Conservation (phyloP, 768 basidiomycete genomes). For the Sporobolomyces pararoseus region DNA sequence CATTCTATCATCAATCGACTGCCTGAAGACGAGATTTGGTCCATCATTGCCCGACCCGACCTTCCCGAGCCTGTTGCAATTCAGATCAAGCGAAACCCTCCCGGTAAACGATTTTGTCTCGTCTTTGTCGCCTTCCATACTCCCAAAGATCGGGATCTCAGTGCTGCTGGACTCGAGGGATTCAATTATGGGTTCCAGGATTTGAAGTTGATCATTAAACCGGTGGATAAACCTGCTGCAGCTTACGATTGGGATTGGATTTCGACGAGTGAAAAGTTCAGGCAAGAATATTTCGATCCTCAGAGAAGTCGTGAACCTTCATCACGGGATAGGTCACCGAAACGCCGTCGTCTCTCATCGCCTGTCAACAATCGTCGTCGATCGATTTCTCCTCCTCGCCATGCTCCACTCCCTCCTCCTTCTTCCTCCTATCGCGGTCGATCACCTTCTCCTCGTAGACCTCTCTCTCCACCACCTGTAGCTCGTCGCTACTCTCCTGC, state of each 20-base stretch:
- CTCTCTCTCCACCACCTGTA: not conserved
- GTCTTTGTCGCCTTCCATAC: conserved; percentile 1
- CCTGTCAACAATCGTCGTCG: too few relatives aligned
- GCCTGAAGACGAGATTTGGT: not conserved
- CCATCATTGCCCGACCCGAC: not conserved
- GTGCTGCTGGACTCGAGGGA: not conserved
- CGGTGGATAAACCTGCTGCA: not conserved
- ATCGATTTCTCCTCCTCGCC: not conserved
- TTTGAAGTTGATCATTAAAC: not conserved
- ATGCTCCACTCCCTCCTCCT: not conserved
- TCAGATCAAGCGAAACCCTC: not conserved
- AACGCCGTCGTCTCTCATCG: conserved; percentile 3
- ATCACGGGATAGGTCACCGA: not conserved
- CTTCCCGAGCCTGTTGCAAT: conserved; percentile 9
- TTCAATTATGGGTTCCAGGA: not conserved
- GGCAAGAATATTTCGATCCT: not conserved
- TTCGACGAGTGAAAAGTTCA: not conserved
- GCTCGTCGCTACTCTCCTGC: not conserved
- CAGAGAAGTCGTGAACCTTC: not conserved
- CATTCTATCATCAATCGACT: not conserved
- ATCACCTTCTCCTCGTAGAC: conserved; percentile 2
- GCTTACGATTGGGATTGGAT: not conserved
- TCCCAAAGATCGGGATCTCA: not conserved
- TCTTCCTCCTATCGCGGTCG: not conserved
- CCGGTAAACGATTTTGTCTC: not conserved